Evolutionary conservation across 192 early-diverging fungal species (phyloP).

Genomic region (Gigaspora rosea): DNA sequence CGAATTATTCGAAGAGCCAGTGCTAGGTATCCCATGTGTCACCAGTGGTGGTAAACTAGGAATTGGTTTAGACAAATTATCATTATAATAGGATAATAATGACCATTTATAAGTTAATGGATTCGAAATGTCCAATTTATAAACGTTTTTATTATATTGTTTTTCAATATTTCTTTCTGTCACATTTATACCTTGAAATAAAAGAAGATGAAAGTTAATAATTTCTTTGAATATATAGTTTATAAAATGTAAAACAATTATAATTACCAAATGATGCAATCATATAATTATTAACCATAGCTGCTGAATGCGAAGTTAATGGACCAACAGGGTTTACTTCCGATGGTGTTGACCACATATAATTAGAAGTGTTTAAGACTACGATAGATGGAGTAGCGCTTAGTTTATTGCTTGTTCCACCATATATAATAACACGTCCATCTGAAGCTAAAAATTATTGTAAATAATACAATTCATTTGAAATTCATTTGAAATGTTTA

Average conservation of each 20-base stretch:
- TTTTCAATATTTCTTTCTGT: background rate
- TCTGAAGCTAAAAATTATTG: too few relatives aligned
- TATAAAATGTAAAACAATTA: background rate
- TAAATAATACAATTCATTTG: too few relatives aligned
- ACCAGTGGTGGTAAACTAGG: background rate
- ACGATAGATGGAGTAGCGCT: too few relatives aligned
- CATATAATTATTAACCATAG: constrained; percentile 1
- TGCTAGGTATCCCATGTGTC: too few relatives aligned
- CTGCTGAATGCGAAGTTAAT: background rate
- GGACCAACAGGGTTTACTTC: too few relatives aligned
- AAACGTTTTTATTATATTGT: background rate
- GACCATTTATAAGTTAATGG: constrained; percentile 6
- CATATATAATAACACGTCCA: too few relatives aligned
- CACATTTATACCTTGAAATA: background rate
- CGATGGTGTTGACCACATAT: too few relatives aligned
- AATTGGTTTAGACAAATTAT: too few relatives aligned
- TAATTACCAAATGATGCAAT: constrained; percentile 1
- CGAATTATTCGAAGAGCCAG: too few relatives aligned
- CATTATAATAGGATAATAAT: background rate
- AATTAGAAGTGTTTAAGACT: too few relatives aligned
- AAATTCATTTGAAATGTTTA: too few relatives aligned
- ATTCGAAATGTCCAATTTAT: constrained; percentile 2
- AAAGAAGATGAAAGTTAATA: background rate
- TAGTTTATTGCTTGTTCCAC: too few relatives aligned
- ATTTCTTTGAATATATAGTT: background rate